Evolutionary conservation across 192 early-diverging fungal species (phyloP).

Genomic region (Obelidium mucronatum): DNA sequence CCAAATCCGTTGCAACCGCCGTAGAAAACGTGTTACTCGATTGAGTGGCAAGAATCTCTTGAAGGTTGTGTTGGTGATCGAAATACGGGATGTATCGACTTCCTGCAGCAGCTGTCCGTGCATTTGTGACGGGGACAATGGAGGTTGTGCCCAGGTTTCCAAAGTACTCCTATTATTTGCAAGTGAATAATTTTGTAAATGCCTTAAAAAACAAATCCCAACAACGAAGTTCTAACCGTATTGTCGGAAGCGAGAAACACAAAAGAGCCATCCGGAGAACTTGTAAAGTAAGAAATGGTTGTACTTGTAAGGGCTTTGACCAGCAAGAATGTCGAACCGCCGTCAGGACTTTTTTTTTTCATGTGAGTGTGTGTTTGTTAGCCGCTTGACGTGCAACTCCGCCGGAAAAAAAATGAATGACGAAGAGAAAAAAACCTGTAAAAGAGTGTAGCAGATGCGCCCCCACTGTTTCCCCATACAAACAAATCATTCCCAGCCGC

Average conservation of each 20-base stretch:
- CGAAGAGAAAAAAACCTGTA: not conserved
- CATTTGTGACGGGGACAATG: not conserved
- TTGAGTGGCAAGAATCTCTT: not conserved
- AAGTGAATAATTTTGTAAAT: no score
- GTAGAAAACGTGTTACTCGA: not conserved
- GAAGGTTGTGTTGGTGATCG: not conserved
- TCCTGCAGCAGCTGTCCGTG: not conserved
- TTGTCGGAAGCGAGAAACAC: conserved; percentile 17
- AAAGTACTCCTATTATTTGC: conserved; percentile 18
- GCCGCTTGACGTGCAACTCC: no score
- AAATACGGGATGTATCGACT: conserved; percentile 11
- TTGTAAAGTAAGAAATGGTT: conserved; percentile 16
- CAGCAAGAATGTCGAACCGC: conserved; percentile 6
- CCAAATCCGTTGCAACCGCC: not conserved
- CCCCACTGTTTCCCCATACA: conserved; percentile 20
- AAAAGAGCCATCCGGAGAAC: conserved; percentile 19
- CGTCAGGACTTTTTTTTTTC: conserved; percentile 22
- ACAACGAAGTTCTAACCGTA: no score
- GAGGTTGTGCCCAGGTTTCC: conserved; percentile 9
- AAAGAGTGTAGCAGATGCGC: not conserved
- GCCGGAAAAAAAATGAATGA: not conserved
- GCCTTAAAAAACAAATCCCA: no score
- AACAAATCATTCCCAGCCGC: conserved; percentile 19
- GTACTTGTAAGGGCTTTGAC: not conserved
- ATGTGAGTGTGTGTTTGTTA: not conserved